Conservation (phyloP, 2,329 filamentous ascomycete species). For the Colletotrichum sp. region DNA sequence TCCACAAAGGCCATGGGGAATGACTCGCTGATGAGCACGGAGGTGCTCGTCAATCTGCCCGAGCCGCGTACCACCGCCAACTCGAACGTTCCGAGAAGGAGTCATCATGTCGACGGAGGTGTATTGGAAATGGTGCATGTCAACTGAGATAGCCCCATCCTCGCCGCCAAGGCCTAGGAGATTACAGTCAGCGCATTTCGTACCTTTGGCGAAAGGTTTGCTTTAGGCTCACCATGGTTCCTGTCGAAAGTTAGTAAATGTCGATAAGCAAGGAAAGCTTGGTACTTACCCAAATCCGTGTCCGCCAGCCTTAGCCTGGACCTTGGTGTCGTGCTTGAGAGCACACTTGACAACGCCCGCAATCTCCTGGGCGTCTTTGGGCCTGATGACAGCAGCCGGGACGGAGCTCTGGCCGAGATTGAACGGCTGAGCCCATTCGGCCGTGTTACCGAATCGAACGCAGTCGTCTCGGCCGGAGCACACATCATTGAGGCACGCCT, state of each 20-base stretch:
- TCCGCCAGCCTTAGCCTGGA: constrained; percentile 66
- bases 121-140: constrained; percentile 56
- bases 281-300: constrained; percentile 64
- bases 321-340: constrained; percentile 48
- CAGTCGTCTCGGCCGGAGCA: constrained; percentile 49
- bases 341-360: constrained; percentile 63
- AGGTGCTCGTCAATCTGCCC: constrained; percentile 54
- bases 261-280: too few relatives aligned
- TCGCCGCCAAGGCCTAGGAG: constrained; percentile 47
- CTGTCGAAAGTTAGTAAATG: neutral
- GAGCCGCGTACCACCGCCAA: constrained; percentile 57
- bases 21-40: constrained; percentile 55
- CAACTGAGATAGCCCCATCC: constrained; percentile 56
- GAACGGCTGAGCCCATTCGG: constrained; percentile 54
- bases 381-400: constrained; percentile 62
- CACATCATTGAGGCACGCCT: constrained; percentile 49
- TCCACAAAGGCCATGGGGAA: constrained; percentile 64
- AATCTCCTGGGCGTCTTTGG: constrained; percentile 56
- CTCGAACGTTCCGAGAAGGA: constrained; percentile 53
- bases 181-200: neutral
- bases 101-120: constrained; percentile 53
- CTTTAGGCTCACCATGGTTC: neutral
- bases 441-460: constrained; percentile 39
- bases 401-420: constrained; percentile 54
- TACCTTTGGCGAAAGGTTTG: neutral